Base-by-base conservation (phyloP, 192 early-diverging fungal genomes). In the Phycomyces nitens region DNA sequence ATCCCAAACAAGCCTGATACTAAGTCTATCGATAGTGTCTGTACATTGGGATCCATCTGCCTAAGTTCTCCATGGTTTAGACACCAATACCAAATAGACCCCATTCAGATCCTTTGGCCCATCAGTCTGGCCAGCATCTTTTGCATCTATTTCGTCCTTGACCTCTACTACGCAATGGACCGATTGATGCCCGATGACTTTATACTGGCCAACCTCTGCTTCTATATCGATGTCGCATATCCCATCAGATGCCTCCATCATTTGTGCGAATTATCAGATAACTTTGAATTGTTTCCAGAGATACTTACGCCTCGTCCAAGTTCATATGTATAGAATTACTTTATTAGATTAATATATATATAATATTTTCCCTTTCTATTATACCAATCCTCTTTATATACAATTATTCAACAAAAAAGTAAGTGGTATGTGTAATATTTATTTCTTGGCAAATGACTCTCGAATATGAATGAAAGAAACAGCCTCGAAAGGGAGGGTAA, bases 181-280 rank as follows among this genome's bases (percentile, higher is more conserved):
- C n/a, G 58, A 8, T 41, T 71, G 41, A 71, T 54, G 22, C 24
- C 43, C 20, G 59, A 65, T 61, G 70, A 71, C 34, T 66, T 27
- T 20, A 55, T 71, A 2, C 18, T 71, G 9, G 64, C 62, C 8
- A 65, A 61, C 42, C 50, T 65, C 4, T 60, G 58, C 8, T 65
- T 71, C 23, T 64, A 71, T 57, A 50, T 71, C 18, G 64, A 71
- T n/a, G 49, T 65, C 34, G 70, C 57, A 9, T 71, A 71, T 38
- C 70, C 70, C 20, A 60, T 71, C 3, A 56, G 64, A 8, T 71
- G 64, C 41, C 43, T 71, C 12, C 70, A 71, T 34, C 70, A 71
- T 56, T 5, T 71, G 23, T 71, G 70, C 44, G 70, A 71, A 24
- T 23, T 71, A 55, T 44, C 70, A 3, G 70, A 71, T 23, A 53